Conservation (phyloP, 768 basidiomycete species). For the Paxillus rubicundulus region DNA sequence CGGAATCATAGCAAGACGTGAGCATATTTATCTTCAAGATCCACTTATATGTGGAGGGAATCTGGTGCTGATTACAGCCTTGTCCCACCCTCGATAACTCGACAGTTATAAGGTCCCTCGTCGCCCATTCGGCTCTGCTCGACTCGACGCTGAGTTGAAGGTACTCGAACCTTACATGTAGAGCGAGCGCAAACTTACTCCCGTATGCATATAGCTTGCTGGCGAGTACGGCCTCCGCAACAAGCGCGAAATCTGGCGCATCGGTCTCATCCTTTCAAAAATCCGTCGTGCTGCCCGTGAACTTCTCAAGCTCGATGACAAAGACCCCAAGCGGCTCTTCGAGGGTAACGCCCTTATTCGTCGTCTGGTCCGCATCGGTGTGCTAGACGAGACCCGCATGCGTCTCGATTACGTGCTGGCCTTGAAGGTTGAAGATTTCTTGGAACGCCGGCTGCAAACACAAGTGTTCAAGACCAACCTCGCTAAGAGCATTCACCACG, state of each 20-base stretch:
- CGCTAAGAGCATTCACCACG: conserved; percentile 98
- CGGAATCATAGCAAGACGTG: conserved; percentile 94
- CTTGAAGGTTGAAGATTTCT: conserved; percentile 99
- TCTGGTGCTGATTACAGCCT: conserved; percentile 63
- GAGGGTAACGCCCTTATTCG: conserved; percentile 97
- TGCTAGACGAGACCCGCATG: conserved; percentile 98
- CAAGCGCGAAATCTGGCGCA: conserved; percentile 99
- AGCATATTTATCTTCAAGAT: conserved; percentile 61
- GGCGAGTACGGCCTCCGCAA: conserved; percentile 99
- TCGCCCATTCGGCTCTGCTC: conserved; percentile 94
- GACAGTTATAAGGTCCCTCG: conserved; percentile 97
- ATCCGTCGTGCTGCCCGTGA: conserved; percentile 99
- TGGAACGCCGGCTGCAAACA: conserved; percentile 98
- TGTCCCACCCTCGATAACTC: conserved; percentile 59
- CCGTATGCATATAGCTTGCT: conserved; percentile 65
- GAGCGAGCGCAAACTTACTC: conserved; percentile 1
- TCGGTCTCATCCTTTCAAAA: conserved; percentile 96
- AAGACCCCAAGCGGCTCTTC: conserved; percentile 99
- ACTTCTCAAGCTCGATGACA: conserved; percentile 98
- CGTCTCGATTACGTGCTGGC: conserved; percentile 99
- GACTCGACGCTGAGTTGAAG: conserved; percentile 99
- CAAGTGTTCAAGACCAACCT: conserved; percentile 99
- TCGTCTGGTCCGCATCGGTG: conserved; percentile 98
- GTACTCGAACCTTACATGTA: conserved; percentile 39
- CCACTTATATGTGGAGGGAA: conserved; percentile 65